Evolutionary conservation across 345 rosid genomes (phyloP).

Genomic region (Orychophragmus violaceus): DNA sequence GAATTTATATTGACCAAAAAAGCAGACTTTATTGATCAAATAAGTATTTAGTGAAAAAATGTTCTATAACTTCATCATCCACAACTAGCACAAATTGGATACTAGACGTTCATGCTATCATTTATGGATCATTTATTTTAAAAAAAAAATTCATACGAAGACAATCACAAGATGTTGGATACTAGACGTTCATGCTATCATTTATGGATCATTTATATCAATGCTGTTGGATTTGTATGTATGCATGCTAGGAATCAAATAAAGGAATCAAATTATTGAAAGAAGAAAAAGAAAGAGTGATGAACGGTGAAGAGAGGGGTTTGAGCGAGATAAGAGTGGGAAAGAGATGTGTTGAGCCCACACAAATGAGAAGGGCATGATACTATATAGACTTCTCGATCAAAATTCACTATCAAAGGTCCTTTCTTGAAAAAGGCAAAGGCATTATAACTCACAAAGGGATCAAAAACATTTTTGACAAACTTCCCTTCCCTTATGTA

Average conservation of each 20-base stretch:
- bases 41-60: neutral
- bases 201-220: too few relatives aligned
- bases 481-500: constrained; percentile 16
- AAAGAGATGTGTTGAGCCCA: constrained; percentile 27
- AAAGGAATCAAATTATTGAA: constrained; percentile 12
- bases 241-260: constrained; percentile 11
- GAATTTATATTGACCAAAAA: too few relatives aligned
- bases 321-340: constrained; percentile 13
- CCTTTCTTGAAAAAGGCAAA: constrained; percentile 34
- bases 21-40: neutral
- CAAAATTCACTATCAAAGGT: constrained; percentile 28
- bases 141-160: constrained; percentile 1
- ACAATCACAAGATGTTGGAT: neutral
- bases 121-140: neutral
- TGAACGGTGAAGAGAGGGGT: constrained; percentile 22
- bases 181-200: too few relatives aligned
- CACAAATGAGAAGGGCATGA: constrained; percentile 20
- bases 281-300: neutral
- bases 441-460: constrained; percentile 25
- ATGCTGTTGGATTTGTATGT: constrained; percentile 3
- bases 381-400: constrained; percentile 7
- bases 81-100: neutral
- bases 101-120: constrained; percentile 2
- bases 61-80: neutral
- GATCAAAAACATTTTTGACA: constrained; percentile 19